A percentile compares a stretch with the other conserved stretches of the same genome.
phyloP scores from a whole-genome alignment of 306 rosid species.

The Cicer judaicum region DNA sequence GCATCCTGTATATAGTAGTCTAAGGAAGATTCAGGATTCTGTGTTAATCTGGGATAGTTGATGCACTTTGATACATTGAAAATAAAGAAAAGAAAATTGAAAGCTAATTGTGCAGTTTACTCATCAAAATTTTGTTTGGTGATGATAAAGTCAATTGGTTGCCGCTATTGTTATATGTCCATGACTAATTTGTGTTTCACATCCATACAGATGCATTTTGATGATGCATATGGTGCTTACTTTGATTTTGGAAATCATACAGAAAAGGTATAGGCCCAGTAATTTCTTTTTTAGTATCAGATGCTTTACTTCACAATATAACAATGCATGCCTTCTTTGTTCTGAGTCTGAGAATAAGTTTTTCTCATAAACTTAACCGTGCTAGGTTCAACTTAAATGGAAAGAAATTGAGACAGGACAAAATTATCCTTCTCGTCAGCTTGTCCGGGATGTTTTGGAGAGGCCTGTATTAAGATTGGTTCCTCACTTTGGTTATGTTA shows the following conservation, averaged over 20 bases:
- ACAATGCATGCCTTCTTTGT: constrained; percentile 25
- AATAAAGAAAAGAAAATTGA: constrained; percentile 26
- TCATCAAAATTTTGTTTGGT: constrained; percentile 28
- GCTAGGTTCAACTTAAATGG: constrained; percentile 82
- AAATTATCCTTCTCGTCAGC: constrained; percentile 61
- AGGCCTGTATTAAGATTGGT: constrained; percentile 74
- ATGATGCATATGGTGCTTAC: constrained; percentile 71
- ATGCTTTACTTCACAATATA: constrained; percentile 4
- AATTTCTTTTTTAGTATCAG: constrained; percentile 19
- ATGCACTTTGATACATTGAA: constrained; percentile 7
- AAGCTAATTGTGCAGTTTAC: constrained; percentile 34
- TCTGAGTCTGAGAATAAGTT: constrained; percentile 30
- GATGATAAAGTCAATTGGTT: constrained; percentile 13
- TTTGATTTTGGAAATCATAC: constrained; percentile 95
- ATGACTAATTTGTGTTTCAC: constrained; percentile 49
- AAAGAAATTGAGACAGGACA: constrained; percentile 59
- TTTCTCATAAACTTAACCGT: constrained; percentile 38
- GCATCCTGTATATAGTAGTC: constrained; percentile 8
- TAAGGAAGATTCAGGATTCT: constrained; percentile 24
- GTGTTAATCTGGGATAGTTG: constrained; percentile 9
- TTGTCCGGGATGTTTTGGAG: constrained; percentile 70
- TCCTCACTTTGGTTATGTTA: constrained; percentile 88
- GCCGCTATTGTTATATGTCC: constrained; percentile 14
- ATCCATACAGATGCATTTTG: constrained; percentile 83
- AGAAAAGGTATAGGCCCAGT: constrained; percentile 69